Evolutionary conservation across 2,329 filamentous ascomycete species (phyloP).

Genomic region (Hypomyces perniciosus): DNA sequence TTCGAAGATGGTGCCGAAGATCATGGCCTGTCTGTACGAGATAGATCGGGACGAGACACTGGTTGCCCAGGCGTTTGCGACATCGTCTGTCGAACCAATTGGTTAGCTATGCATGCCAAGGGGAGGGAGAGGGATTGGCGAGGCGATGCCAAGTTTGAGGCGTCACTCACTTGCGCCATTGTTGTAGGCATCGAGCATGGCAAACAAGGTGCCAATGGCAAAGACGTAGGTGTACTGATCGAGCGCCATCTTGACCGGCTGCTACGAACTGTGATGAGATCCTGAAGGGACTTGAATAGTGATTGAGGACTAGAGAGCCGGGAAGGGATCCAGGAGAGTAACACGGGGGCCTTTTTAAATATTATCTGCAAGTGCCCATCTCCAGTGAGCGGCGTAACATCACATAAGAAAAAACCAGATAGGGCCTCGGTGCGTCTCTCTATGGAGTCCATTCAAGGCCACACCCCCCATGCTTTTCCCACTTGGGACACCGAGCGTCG

Average conservation of each 20-base stretch:
- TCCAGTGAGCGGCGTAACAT: background rate
- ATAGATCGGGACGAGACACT: slow-evolving; percentile 71
- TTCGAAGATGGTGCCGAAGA: slow-evolving; percentile 60
- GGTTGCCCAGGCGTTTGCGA: slow-evolving; percentile 78
- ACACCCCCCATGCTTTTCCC: background rate
- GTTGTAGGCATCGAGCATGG: slow-evolving; percentile 71
- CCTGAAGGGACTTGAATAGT: background rate
- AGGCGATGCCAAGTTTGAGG: background rate
- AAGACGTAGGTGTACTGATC: slow-evolving; percentile 65
- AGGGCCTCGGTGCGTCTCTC: background rate
- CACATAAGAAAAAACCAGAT: background rate
- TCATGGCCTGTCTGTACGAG: slow-evolving; percentile 61
- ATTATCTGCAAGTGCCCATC: background rate
- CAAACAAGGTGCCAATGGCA: slow-evolving; percentile 69
- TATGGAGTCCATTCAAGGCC: background rate
- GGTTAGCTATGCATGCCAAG: slow-evolving; percentile 9
- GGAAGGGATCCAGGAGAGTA: background rate
- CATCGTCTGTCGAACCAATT: slow-evolving; percentile 56
- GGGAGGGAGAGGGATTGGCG: background rate
- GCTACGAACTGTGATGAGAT: background rate
- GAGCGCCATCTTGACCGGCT: slow-evolving; percentile 45
- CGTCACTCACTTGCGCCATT: slow-evolving; percentile 64
- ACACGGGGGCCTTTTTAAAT: background rate
- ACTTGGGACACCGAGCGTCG: slow-evolving; percentile 6
- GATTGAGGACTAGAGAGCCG: background rate